A percentile compares a stretch with the other conserved stretches of the same genome.
Evolutionary conservation across 148 eudicot species (phyloP).

Genomic region (Cornus florida): DNA sequence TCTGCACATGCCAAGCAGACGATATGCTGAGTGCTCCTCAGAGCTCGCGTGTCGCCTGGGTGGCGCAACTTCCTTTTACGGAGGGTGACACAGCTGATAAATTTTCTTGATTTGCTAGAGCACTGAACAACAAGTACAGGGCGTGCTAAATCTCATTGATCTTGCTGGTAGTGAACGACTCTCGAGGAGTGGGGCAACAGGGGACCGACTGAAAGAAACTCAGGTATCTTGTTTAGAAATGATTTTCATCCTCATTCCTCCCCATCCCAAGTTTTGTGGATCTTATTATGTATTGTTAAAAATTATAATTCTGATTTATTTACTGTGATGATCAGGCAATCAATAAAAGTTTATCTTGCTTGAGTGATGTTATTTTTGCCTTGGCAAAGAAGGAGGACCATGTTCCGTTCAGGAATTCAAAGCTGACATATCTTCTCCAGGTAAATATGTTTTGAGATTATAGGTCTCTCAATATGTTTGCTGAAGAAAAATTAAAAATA

Average conservation of each 20-base stretch:
- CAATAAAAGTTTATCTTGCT: conserved; percentile 70
- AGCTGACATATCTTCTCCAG: conserved; percentile 78
- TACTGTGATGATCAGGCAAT: conserved; percentile 46
- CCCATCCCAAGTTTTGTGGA: not conserved
- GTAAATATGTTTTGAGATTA: conserved; percentile 20
- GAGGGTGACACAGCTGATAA: not conserved
- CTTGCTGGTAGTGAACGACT: conserved; percentile 87
- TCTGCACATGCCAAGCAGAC: no score
- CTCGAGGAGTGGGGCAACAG: conserved; percentile 79
- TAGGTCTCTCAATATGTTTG: not conserved
- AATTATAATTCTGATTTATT: not conserved
- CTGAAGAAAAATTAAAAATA: not conserved
- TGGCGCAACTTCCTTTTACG: not conserved
- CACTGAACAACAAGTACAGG: conserved; percentile 73
- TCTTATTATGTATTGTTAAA: not conserved
- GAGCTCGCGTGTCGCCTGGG: no score
- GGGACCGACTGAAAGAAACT: conserved; percentile 74
- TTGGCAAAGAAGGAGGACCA: conserved; percentile 83
- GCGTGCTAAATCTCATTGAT: conserved; percentile 73
- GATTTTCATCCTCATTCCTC: not conserved
- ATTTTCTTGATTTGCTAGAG: conserved; percentile 35
- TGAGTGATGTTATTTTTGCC: conserved; percentile 71
- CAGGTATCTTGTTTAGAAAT: conserved; percentile 34
- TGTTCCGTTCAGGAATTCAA: conserved; percentile 76
- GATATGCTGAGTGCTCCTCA: no score